Base-by-base conservation (phyloP, 345 rosid genomes). In the Lenwebbia sp. region DNA sequence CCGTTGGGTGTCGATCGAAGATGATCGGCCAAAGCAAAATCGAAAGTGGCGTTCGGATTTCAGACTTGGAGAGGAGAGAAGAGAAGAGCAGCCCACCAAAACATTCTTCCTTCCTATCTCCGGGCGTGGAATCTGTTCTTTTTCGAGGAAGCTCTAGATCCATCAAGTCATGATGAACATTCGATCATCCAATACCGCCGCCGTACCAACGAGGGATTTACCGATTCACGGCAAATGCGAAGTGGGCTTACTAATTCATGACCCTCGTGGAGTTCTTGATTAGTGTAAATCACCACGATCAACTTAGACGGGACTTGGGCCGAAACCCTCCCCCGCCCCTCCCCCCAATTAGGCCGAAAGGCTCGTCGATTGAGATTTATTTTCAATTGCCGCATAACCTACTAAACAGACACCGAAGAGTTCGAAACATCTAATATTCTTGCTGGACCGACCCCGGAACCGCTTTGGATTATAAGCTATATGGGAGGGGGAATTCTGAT, bases 11-110 rank as follows among this genome's bases (percentile, higher is more conserved):
- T 15, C 40, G 22, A 30, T 62, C 1, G 17, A 62, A 62, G 41
- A 62, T 30, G 41, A 30, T 30, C 5, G 6, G 41, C 41, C 75
- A 0, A 62, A 19, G 75, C 75, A 30, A 19, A 62, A 40, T 62
- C 10, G 21, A 7, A 2, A 62, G 40, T 28, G 75, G 40, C 11
- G 37, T 60, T n/a, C 6, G 70, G 15, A 15, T n/a, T 62, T 62
- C 75, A 15, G 28, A 10, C 21, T 62, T 15, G 4, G 52, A 50
- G 52, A 50, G 52, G 40, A 30, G 41, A 15, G 41, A 14, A n/a
- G 13, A 55, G 58, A 55, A 22, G 70, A 60, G 37, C 10, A 28
- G 3, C 23, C 41, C 0, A 0, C 41, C 9, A 3, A 30, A 30
- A 30, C 41, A 37, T 30, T 62, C 75, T 62, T 14, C 75, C 14